Evolutionary conservation across 805 yeast genomes (phyloP).

Genomic region (Candida taoyuanica): DNA sequence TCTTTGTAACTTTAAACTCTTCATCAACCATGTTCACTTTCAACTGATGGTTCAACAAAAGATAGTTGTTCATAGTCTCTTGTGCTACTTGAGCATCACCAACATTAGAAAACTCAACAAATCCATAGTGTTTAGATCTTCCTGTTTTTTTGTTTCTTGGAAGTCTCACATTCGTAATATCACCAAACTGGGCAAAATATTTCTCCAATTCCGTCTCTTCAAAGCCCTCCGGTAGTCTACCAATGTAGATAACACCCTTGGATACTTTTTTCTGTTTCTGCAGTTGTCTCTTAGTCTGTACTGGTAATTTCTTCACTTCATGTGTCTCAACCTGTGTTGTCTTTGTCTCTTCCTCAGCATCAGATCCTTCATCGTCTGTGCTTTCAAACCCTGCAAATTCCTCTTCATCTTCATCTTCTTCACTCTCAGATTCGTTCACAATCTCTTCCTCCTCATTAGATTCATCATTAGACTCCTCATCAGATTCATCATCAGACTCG

Average conservation of each 20-base stretch:
- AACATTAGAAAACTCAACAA: slow-evolving; percentile 69
- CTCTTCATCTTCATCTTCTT: slow-evolving; percentile 12
- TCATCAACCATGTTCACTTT: slow-evolving; percentile 60
- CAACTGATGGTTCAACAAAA: slow-evolving; percentile 81
- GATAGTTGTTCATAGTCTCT: slow-evolving; percentile 94
- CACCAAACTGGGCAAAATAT: slow-evolving; percentile 91
- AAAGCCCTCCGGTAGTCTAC: slow-evolving; percentile 90
- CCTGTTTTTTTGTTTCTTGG: slow-evolving; percentile 91
- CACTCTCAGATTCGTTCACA: no score
- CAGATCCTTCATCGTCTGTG: slow-evolving; percentile 17
- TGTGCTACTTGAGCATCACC: slow-evolving; percentile 86
- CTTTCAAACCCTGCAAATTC: slow-evolving; percentile 13
- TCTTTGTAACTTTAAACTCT: slow-evolving; percentile 34
- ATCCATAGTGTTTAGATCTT: slow-evolving; percentile 85
- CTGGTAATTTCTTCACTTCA: slow-evolving; percentile 23
- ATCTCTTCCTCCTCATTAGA: slow-evolving; percentile 9
- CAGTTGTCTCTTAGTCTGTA: slow-evolving; percentile 17
- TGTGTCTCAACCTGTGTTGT: slow-evolving; percentile 25
- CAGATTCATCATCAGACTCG: slow-evolving; percentile 26
- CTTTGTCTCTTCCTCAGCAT: slow-evolving; percentile 15
- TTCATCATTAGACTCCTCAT: slow-evolving; percentile 10
- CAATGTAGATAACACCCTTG: slow-evolving; percentile 78
- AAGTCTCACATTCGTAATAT: slow-evolving; percentile 67
- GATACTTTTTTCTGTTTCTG: slow-evolving; percentile 27
- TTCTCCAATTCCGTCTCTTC: slow-evolving; percentile 70